phyloP scores from a whole-genome alignment of 345 rosid genomes.

The Ceriops zippeliana region DNA sequence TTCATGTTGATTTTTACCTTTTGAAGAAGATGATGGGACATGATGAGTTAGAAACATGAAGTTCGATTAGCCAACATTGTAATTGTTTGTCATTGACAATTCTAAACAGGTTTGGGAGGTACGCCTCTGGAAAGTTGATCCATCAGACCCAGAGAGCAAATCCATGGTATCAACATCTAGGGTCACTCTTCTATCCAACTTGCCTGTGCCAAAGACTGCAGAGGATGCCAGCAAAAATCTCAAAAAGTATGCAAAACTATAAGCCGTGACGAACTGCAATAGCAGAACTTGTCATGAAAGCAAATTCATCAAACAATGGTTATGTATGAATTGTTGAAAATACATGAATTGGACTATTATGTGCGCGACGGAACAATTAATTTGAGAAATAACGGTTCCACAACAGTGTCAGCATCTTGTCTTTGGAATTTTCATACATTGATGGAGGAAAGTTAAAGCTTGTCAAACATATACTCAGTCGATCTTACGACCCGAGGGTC shows the following conservation, averaged over 20 bases:
- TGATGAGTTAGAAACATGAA: background rate
- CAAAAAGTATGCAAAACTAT: constrained; percentile 55
- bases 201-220: constrained; percentile 65
- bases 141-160: constrained; percentile 33
- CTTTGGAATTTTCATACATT: too few relatives aligned
- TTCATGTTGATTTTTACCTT: background rate
- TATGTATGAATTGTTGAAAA: too few relatives aligned
- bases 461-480: too few relatives aligned
- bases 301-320: background rate
- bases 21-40: background rate
- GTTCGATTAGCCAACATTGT: background rate
- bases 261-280: constrained; percentile 7
- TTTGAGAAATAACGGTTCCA: too few relatives aligned
- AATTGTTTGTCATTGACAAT: background rate
- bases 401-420: too few relatives aligned
- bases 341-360: too few relatives aligned
- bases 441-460: too few relatives aligned
- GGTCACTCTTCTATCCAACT: constrained; percentile 65
- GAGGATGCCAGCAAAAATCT: constrained; percentile 45
- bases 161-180: constrained; percentile 54
- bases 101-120: constrained; percentile 81
- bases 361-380: too few relatives aligned
- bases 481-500: too few relatives aligned
- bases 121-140: constrained; percentile 52
- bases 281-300: too few relatives aligned